Evolutionary conservation across 768 basidiomycete genomes (phyloP).

Genomic region (Mycena vitilis): DNA sequence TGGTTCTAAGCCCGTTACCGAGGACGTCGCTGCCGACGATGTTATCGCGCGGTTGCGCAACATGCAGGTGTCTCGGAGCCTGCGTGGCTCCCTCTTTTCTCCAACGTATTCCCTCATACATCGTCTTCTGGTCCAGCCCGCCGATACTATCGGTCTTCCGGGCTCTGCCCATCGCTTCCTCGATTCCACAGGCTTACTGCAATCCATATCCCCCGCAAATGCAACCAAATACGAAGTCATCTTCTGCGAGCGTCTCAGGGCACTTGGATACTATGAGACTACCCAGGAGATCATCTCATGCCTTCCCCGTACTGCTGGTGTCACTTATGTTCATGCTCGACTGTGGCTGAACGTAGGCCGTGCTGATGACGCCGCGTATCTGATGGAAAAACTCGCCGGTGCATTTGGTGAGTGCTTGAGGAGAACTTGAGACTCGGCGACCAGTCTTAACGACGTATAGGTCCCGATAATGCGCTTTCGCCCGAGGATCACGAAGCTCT

Average conservation of each 20-base stretch:
- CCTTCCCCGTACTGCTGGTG: conserved; percentile 83
- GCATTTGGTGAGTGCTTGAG: conserved; percentile 71
- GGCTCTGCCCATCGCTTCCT: conserved; percentile 78
- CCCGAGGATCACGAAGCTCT: conserved; percentile 75
- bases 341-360: conserved; percentile 75
- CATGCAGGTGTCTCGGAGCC: conserved; percentile 74
- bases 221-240: conserved; percentile 76
- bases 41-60: conserved; percentile 76
- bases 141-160: conserved; percentile 62
- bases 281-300: conserved; percentile 77
- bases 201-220: conserved; percentile 74
- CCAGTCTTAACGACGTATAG: conserved; percentile 43
- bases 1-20: conserved; percentile 39
- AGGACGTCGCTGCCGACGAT: conserved; percentile 61
- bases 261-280: conserved; percentile 69
- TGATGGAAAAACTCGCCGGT: conserved; percentile 81
- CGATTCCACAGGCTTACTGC: conserved; percentile 72
- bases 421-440: conserved; percentile 17
- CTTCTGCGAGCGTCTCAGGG: conserved; percentile 77
- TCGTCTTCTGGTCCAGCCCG: conserved; percentile 66
- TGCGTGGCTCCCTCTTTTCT: conserved; percentile 50
- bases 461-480: conserved; percentile 61
- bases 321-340: conserved; percentile 77
- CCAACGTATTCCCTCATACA: conserved; percentile 75
- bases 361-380: conserved; percentile 76